Evolutionary conservation across 2,329 filamentous ascomycete species (phyloP).

Genomic region (Elsinoe fawcettii): DNA sequence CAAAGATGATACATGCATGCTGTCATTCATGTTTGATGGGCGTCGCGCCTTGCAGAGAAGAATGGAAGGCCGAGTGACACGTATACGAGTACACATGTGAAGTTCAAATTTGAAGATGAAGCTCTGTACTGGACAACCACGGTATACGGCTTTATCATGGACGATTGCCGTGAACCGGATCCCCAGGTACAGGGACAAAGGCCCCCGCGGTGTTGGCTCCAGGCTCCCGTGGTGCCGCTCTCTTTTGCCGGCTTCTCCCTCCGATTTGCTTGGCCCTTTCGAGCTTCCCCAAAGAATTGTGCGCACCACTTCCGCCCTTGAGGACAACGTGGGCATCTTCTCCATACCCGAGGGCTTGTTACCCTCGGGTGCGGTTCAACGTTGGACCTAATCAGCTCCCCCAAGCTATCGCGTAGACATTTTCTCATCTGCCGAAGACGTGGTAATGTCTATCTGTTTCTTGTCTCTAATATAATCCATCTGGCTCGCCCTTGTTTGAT

Average conservation of each 20-base stretch:
- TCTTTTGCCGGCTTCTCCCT: background rate
- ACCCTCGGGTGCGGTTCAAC: constrained; percentile 11
- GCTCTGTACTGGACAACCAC: background rate
- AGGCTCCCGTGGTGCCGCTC: background rate
- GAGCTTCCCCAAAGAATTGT: background rate
- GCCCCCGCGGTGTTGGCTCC: background rate
- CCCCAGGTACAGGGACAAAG: background rate
- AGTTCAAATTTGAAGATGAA: no score
- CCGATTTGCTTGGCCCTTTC: background rate
- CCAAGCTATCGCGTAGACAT: background rate
- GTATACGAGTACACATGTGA: background rate
- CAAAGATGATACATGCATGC: background rate
- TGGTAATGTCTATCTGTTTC: background rate
- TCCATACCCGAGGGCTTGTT: constrained; percentile 13
- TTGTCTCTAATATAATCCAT: background rate
- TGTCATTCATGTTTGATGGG: background rate
- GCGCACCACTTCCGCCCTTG: background rate
- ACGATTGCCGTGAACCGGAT: background rate
- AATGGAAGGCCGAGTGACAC: background rate
- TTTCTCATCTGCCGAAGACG: background rate
- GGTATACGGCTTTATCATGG: background rate
- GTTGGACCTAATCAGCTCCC: background rate
- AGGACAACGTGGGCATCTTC: background rate
- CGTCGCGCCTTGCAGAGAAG: background rate
- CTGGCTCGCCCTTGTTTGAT: background rate